These are phyloP conservation scores for Pythium aristosporum DNA, from an alignment of 352 stramenopile species.

Conservation along the genomic window DNA sequence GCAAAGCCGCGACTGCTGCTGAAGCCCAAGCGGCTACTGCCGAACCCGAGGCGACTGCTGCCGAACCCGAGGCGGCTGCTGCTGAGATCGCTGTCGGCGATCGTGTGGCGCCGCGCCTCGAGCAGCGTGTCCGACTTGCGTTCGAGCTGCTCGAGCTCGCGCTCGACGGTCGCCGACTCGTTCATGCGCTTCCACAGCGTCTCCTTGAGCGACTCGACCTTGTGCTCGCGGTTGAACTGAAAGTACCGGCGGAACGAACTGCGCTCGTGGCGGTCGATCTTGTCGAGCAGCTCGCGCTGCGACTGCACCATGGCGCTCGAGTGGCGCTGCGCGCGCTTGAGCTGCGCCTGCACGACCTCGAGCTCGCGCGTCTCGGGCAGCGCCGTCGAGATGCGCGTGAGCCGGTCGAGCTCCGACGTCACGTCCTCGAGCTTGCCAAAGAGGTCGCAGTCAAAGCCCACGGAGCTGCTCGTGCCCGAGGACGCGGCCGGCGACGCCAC, in stretches of 20 bases:
- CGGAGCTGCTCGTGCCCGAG: conserved; percentile 3
- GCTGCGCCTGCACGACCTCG: conserved; percentile 38
- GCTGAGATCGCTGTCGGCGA: conserved; percentile 22
- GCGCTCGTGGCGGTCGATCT: conserved; percentile 68
- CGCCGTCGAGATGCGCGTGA: conserved; percentile 35
- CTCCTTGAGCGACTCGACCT: conserved; percentile 53
- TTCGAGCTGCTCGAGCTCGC: conserved; percentile 57
- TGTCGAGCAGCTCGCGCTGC: conserved; percentile 64
- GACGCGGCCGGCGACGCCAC: background rate
- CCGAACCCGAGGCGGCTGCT: too few species aligned
- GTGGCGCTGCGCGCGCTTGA: conserved; percentile 39
- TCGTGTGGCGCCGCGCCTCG: conserved; percentile 41
- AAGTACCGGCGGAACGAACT: conserved; percentile 56
- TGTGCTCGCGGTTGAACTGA: conserved; percentile 46
- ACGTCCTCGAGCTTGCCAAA: conserved; percentile 63
- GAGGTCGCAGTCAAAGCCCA: conserved; percentile 49
- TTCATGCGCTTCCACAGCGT: conserved; percentile 56
- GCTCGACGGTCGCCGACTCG: conserved; percentile 49
- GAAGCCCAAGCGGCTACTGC: too few species aligned
- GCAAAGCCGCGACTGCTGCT: too few species aligned
- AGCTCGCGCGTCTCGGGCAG: conserved; percentile 39
- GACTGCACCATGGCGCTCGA: conserved; percentile 43
- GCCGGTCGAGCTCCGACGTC: conserved; percentile 40
- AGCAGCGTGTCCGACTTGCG: conserved; percentile 50
- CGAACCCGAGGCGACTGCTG: too few species aligned